Percentiles rank a stretch among this genome's conserved stretches.
Conservation (phyloP, 1,284 basidiomycete species). For the Chiua sp. region DNA sequence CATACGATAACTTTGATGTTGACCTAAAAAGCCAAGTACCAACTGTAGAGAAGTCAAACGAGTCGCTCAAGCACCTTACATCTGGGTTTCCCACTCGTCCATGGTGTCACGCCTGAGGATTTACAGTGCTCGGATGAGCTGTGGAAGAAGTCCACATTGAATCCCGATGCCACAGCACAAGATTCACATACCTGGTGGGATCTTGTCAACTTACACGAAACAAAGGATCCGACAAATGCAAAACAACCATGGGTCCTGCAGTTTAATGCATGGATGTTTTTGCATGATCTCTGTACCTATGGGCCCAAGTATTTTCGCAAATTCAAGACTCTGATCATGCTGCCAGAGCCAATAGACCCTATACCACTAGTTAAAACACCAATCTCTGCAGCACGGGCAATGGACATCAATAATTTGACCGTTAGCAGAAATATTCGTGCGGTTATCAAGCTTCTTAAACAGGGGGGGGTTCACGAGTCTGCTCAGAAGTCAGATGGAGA, state of each 20-base stretch:
- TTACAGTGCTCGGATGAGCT: slow-evolving; percentile 24
- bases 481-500: too few species aligned
- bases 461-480: too few species aligned
- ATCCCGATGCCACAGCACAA: too few species aligned
- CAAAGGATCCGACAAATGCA: too few species aligned
- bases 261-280: slow-evolving; percentile 15
- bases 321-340: background rate
- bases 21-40: slow-evolving; percentile 28
- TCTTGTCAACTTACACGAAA: too few species aligned
- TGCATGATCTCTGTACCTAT: background rate
- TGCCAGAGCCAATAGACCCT: background rate
- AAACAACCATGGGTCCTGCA: background rate
- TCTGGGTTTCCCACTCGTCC: slow-evolving; percentile 32
- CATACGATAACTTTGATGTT: slow-evolving; percentile 44
- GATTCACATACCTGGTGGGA: too few species aligned
- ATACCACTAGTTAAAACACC: background rate
- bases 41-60: slow-evolving; percentile 27
- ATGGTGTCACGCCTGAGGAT: slow-evolving; percentile 24
- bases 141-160: too few species aligned
- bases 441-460: too few species aligned
- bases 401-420: too few species aligned
- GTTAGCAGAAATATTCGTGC: too few species aligned
- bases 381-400: background rate
- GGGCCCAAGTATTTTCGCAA: background rate
- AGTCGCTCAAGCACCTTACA: slow-evolving; percentile 35